Conservation (phyloP, 1,284 basidiomycete species). For the Xanthoconium separans region DNA sequence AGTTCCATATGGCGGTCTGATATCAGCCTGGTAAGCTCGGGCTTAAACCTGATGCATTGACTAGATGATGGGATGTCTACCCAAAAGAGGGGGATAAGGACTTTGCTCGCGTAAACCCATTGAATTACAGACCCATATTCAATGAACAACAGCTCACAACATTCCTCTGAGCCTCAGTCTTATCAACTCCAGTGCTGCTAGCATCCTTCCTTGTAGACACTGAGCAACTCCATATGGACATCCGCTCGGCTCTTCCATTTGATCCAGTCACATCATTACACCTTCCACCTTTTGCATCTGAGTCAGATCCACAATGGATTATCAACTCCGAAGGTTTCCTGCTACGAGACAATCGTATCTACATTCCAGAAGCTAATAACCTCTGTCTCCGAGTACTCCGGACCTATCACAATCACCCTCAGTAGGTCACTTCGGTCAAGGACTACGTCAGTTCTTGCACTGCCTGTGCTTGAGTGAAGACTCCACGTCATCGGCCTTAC, state of each 20-base stretch:
- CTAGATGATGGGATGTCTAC: not conserved
- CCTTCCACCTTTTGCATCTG: not conserved
- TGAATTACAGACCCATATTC: not conserved
- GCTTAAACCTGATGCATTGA: too few relatives aligned
- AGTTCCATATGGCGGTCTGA: not conserved
- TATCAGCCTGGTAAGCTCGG: too few relatives aligned
- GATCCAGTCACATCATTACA: not conserved
- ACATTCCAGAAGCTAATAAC: too few relatives aligned
- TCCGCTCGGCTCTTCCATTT: not conserved
- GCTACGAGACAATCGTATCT: not conserved
- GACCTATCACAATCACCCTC: too few relatives aligned
- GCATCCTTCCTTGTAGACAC: not conserved
- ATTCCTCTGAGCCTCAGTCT: not conserved
- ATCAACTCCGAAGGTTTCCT: not conserved
- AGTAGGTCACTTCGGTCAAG: not conserved
- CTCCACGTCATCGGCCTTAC: not conserved
- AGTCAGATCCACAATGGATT: not conserved
- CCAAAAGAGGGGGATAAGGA: not conserved
- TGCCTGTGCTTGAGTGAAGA: not conserved
- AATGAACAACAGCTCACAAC: not conserved
- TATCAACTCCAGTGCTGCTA: not conserved
- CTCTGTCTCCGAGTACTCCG: too few relatives aligned
- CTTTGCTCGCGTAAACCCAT: not conserved
- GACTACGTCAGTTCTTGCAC: not conserved
- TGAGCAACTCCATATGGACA: not conserved